Percentiles rank a stretch among this genome's conserved stretches.
These are phyloP conservation scores for Saraca asoca DNA, from an alignment of 331 rosid species.

Conservation along the genomic window DNA sequence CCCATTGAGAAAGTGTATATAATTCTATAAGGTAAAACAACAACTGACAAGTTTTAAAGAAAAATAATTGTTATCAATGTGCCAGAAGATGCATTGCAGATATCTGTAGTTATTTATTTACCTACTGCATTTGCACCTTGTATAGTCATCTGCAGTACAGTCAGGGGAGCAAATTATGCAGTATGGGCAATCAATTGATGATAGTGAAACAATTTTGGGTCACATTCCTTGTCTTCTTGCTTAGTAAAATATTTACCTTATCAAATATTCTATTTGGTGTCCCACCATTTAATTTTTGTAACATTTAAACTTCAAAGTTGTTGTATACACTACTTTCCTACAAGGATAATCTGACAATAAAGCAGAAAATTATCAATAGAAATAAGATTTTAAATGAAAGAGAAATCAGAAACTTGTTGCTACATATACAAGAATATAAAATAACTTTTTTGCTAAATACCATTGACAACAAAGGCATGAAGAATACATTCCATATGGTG, in stretches of 20 bases:
- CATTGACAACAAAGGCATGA: not conserved
- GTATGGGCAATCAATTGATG: conserved; percentile 80
- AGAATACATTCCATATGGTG: conserved; percentile 10
- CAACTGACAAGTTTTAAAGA: not conserved
- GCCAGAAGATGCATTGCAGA: conserved; percentile 5
- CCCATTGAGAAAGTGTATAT: not conserved
- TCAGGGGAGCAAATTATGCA: conserved; percentile 83
- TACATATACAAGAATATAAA: conserved; percentile 17
- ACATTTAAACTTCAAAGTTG: conserved; percentile 14
- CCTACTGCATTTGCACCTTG: conserved; percentile 30
- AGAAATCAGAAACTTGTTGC: not conserved
- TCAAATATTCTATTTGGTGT: conserved; percentile 19
- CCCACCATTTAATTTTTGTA: not conserved
- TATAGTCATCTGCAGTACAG: conserved; percentile 80
- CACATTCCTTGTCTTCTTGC: conserved; percentile 97
- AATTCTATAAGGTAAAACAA: conserved; percentile 11
- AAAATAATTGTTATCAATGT: not conserved
- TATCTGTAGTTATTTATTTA: conserved; percentile 14
- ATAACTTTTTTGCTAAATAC: conserved; percentile 1
- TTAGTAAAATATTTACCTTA: conserved; percentile 39
- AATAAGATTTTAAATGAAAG: not conserved
- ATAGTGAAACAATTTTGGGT: conserved; percentile 59
- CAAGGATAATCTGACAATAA: not conserved
- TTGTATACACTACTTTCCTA: not conserved
- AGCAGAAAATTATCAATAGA: not conserved